Percentiles rank a stretch among this genome's conserved stretches.
phyloP scores from a whole-genome alignment of 106 monocot species.

The Phalaenopsis equestris region DNA sequence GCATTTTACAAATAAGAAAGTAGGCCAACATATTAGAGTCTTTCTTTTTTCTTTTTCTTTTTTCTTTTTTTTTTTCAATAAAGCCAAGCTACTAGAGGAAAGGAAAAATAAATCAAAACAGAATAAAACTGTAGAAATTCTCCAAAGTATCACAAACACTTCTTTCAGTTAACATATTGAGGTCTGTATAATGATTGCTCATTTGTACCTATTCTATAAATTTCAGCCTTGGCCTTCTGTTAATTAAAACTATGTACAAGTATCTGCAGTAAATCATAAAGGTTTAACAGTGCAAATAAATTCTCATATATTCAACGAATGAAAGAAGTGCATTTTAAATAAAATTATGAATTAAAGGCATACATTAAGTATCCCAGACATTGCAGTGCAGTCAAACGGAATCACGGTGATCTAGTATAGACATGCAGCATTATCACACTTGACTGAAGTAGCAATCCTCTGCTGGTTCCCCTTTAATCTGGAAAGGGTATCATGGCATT shows the following conservation, averaged over 20 bases:
- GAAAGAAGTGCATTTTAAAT: neutral
- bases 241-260: neutral
- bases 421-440: neutral
- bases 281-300: neutral
- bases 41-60: neutral
- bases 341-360: neutral
- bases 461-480: neutral
- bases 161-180: neutral
- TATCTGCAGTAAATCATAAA: neutral
- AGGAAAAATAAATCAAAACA: too few relatives aligned
- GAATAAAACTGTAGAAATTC: too few relatives aligned
- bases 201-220: neutral
- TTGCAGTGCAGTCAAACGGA: neutral
- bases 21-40: neutral
- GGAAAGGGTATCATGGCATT: neutral
- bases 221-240: neutral
- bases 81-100: neutral
- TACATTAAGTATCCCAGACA: constrained; percentile 8
- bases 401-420: neutral
- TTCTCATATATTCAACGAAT: neutral
- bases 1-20: neutral
- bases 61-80: neutral
- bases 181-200: neutral
- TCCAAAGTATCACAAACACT: neutral
- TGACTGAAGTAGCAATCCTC: neutral